A percentile compares a stretch with the other conserved stretches of the same genome.
These are phyloP conservation scores for Panellus pusillus DNA, from an alignment of 768 basidiomycete genomes.

Conservation along the genomic window DNA sequence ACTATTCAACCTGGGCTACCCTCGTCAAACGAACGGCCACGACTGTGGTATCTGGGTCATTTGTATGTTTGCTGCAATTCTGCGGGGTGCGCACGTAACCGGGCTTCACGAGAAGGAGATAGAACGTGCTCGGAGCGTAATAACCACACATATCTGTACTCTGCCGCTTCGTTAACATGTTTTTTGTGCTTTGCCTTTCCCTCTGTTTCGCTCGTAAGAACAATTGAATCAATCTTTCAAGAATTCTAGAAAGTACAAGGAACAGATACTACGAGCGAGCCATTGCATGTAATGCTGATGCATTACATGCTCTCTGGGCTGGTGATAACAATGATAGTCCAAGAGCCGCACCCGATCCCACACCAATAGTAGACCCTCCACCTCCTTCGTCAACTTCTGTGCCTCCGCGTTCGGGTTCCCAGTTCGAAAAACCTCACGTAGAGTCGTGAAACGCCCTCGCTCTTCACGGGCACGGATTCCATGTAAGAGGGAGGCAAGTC, in stretches of 20 bases:
- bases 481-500: not conserved
- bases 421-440: not conserved
- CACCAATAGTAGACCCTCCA: not conserved
- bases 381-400: not conserved
- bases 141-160: not conserved
- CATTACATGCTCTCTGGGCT: conserved; percentile 1
- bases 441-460: not conserved
- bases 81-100: conserved; percentile 1
- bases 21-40: conserved; percentile 12
- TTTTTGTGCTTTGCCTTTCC: too few species aligned
- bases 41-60: conserved; percentile 23
- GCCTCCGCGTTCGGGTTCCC: not conserved
- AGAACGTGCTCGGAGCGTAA: not conserved
- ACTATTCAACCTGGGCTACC: not conserved
- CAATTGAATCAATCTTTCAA: not conserved
- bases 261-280: not conserved
- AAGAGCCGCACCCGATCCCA: not conserved
- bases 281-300: not conserved
- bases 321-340: not conserved
- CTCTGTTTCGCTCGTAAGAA: too few species aligned
- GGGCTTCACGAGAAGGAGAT: conserved; percentile 3
- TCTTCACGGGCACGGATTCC: not conserved
- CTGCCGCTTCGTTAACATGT: not conserved
- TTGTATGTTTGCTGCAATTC: conserved; percentile 13
- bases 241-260: not conserved